A percentile compares a stretch with the other conserved stretches of the same genome.
Conservation (phyloP, 371 early-diverging fungal genomes). For the Haplosporangium sp. region DNA sequence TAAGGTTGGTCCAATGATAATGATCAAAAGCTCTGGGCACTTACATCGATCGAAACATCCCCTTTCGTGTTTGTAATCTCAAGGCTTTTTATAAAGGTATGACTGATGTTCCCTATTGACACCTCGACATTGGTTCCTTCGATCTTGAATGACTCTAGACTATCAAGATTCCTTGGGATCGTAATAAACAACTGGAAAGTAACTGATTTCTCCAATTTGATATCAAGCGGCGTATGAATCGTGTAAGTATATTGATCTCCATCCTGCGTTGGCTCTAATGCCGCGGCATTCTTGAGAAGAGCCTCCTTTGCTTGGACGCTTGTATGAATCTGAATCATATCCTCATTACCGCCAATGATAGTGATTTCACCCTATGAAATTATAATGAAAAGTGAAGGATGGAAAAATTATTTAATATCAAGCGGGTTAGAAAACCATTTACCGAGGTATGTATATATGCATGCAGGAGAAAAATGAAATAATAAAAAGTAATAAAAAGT, state of each 20-base stretch:
- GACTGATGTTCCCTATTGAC: constrained; percentile 47
- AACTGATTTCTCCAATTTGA: constrained; percentile 32
- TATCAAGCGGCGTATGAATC: constrained; percentile 45
- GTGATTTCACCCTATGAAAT: constrained; percentile 49
- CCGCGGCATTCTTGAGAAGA: constrained; percentile 43
- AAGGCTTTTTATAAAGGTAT: constrained; percentile 43
- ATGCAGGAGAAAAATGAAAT: no score
- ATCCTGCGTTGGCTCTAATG: constrained; percentile 45
- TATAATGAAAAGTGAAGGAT: neutral
- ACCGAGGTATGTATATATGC: no score
- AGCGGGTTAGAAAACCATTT: constrained; percentile 1
- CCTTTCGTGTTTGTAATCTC: constrained; percentile 22
- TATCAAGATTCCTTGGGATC: constrained; percentile 42
- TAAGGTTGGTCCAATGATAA: no score
- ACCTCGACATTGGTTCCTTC: constrained; percentile 36
- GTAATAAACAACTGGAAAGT: constrained; percentile 49
- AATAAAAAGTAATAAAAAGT: no score
- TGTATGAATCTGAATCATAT: constrained; percentile 47
- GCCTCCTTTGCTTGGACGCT: constrained; percentile 49
- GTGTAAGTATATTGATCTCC: constrained; percentile 47
- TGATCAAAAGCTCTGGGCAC: no score
- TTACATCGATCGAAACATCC: constrained; percentile 47
- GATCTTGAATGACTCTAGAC: constrained; percentile 45
- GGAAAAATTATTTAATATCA: neutral
- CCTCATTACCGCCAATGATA: constrained; percentile 47